These are phyloP conservation scores for Bjerkandera adusta DNA, from an alignment of 1,284 basidiomycete genomes.

Conservation along the genomic window DNA sequence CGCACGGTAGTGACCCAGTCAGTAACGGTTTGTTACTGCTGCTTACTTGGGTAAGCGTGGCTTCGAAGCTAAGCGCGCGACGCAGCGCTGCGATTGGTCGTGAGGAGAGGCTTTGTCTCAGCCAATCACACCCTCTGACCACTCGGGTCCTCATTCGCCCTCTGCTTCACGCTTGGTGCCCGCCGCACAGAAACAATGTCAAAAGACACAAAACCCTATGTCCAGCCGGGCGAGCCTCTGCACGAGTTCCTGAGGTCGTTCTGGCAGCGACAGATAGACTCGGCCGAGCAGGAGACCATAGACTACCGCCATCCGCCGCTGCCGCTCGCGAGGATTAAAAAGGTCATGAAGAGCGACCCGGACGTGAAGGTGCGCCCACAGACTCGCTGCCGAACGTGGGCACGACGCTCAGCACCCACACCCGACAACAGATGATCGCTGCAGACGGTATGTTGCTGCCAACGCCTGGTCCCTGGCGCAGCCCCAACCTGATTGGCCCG, in stretches of 20 bases:
- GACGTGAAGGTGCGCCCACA: conserved; percentile 85
- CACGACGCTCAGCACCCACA: conserved; percentile 6
- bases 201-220: conserved; percentile 40
- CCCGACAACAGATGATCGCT: conserved; percentile 95
- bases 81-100: too few relatives aligned
- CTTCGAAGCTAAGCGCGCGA: too few relatives aligned
- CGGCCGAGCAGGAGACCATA: conserved; percentile 78
- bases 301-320: conserved; percentile 84
- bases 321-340: conserved; percentile 92
- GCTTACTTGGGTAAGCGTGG: too few relatives aligned
- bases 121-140: conserved; percentile 5
- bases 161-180: too few relatives aligned
- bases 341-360: conserved; percentile 97
- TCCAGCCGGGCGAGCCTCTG: conserved; percentile 73
- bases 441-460: conserved; percentile 70
- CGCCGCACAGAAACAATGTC: conserved; percentile 12
- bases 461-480: neutral
- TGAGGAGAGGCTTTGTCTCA: too few relatives aligned
- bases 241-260: conserved; percentile 78
- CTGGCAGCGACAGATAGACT: conserved; percentile 81
- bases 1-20: too few relatives aligned
- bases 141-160: conserved; percentile 5
- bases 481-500: conserved; percentile 13
- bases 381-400: neutral
- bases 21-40: too few relatives aligned